These are phyloP conservation scores for Phytophthora tentaculata DNA, from an alignment of 352 stramenopile genomes.

Conservation along the genomic window DNA sequence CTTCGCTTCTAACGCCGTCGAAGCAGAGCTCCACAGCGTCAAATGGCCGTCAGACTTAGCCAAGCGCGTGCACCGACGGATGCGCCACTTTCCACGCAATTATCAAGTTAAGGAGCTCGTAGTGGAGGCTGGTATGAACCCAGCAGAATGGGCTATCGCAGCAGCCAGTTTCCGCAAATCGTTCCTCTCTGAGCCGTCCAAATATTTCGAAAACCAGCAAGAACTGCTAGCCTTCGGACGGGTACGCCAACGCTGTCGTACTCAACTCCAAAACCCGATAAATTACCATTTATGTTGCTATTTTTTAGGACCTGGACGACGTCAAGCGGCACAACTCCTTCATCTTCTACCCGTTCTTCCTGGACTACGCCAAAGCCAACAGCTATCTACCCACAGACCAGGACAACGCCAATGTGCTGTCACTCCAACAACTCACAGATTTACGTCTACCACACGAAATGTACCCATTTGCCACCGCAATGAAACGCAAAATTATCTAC, in stretches of 20 bases:
- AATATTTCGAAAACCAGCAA: slow-evolving; percentile 62
- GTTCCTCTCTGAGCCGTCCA: slow-evolving; percentile 56
- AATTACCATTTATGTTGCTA: slow-evolving; percentile 1
- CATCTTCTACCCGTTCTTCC: slow-evolving; percentile 81
- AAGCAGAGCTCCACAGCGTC: slow-evolving; percentile 2
- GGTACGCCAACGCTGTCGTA: slow-evolving; percentile 14
- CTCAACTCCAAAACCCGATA: slow-evolving; percentile 18
- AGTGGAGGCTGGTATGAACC: slow-evolving; percentile 71
- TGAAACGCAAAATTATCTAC: slow-evolving; percentile 89
- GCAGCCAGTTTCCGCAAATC: slow-evolving; percentile 66
- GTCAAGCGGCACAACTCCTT: slow-evolving; percentile 63
- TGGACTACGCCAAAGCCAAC: slow-evolving; percentile 58
- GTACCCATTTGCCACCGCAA: slow-evolving; percentile 83
- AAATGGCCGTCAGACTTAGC: slow-evolving; percentile 49
- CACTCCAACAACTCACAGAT: slow-evolving; percentile 77
- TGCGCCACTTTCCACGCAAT: slow-evolving; percentile 72
- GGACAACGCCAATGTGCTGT: slow-evolving; percentile 47
- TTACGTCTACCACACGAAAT: slow-evolving; percentile 79
- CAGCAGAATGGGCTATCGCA: slow-evolving; percentile 62
- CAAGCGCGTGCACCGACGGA: slow-evolving; percentile 49
- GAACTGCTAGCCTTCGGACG: slow-evolving; percentile 64
- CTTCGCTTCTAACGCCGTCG: slow-evolving; percentile 7
- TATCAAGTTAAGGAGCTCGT: slow-evolving; percentile 72
- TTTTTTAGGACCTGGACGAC: slow-evolving; percentile 50
- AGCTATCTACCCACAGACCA: slow-evolving; percentile 42